Evolutionary conservation across 352 stramenopile genomes (phyloP).

Genomic region (Phytophthora pseudosyringae): DNA sequence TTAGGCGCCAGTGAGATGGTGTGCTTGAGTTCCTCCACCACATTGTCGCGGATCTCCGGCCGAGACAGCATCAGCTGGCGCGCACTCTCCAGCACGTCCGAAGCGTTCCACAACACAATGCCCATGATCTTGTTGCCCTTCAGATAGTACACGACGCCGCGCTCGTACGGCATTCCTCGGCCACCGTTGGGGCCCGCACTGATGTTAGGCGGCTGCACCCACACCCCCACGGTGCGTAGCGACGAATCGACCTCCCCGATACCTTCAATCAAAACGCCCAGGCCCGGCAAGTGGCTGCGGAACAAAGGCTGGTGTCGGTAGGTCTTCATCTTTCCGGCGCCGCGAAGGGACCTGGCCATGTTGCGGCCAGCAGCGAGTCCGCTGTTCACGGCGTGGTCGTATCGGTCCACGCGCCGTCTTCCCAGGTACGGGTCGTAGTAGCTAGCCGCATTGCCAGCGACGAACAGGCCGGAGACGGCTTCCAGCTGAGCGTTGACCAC

Average conservation of each 20-base stretch:
- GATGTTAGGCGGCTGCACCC: slow-evolving; percentile 63
- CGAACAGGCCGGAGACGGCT: slow-evolving; percentile 89
- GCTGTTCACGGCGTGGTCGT: slow-evolving; percentile 94
- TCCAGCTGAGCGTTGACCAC: slow-evolving; percentile 92
- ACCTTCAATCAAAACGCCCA: slow-evolving; percentile 82
- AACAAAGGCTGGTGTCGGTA: slow-evolving; percentile 93
- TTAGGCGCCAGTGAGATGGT: slow-evolving; percentile 87
- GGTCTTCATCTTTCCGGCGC: slow-evolving; percentile 69
- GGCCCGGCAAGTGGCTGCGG: slow-evolving; percentile 72
- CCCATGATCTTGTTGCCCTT: slow-evolving; percentile 91
- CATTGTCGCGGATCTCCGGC: slow-evolving; percentile 75
- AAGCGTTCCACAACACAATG: slow-evolving; percentile 91
- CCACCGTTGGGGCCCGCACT: not conserved
- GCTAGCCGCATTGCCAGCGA: slow-evolving; percentile 88
- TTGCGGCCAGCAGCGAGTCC: slow-evolving; percentile 89
- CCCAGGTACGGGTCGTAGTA: slow-evolving; percentile 92
- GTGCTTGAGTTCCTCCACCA: slow-evolving; percentile 78
- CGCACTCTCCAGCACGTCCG: slow-evolving; percentile 85
- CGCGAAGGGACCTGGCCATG: slow-evolving; percentile 72
- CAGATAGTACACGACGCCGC: slow-evolving; percentile 92
- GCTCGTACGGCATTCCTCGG: slow-evolving; percentile 54
- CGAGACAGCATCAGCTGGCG: slow-evolving; percentile 82
- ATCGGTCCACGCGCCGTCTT: slow-evolving; percentile 87
- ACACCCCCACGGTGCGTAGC: slow-evolving; percentile 81
- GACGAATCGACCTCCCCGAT: slow-evolving; percentile 88